These are phyloP conservation scores for Pseudocercospora crystallina DNA, from an alignment of 2,329 filamentous ascomycete species.

Conservation along the genomic window DNA sequence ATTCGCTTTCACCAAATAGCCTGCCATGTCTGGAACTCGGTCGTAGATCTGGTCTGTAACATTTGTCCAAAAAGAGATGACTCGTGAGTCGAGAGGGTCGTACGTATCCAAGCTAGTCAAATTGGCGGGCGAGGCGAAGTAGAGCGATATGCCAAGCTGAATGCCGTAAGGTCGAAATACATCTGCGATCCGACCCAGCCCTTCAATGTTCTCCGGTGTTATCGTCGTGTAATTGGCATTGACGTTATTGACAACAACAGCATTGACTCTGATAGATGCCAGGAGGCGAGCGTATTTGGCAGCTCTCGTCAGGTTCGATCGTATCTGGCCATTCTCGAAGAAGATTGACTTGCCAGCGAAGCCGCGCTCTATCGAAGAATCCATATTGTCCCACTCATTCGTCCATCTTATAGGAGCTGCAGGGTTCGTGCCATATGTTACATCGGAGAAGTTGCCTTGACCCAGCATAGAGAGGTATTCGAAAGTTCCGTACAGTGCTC, in stretches of 20 bases:
- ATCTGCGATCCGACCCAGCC: slow-evolving; percentile 63
- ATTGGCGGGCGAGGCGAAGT: slow-evolving; percentile 64
- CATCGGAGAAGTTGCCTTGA: slow-evolving; percentile 55
- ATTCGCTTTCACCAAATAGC: slow-evolving; percentile 70
- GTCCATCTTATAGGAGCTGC: slow-evolving; percentile 65
- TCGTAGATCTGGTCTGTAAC: slow-evolving; percentile 61
- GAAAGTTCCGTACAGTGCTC: slow-evolving; percentile 68
- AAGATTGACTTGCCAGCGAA: slow-evolving; percentile 69
- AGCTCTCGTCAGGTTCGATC: slow-evolving; percentile 60
- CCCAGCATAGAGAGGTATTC: slow-evolving; percentile 67
- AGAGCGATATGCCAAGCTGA: slow-evolving; percentile 64
- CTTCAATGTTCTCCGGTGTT: slow-evolving; percentile 58
- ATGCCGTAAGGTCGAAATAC: slow-evolving; percentile 67
- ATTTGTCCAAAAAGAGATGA: slow-evolving; percentile 63
- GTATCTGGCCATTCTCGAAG: slow-evolving; percentile 58
- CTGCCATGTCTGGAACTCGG: slow-evolving; percentile 64
- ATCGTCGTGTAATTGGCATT: slow-evolving; percentile 65
- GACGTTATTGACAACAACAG: slow-evolving; percentile 68
- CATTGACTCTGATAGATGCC: slow-evolving; percentile 66
- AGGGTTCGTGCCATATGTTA: slow-evolving; percentile 55
- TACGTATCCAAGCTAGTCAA: slow-evolving; percentile 60
- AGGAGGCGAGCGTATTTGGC: slow-evolving; percentile 65
- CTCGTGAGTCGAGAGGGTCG: slow-evolving; percentile 62
- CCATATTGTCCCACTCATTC: slow-evolving; percentile 69
- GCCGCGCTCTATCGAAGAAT: slow-evolving; percentile 60